Conservation (phyloP, 2,329 filamentous ascomycete species). For the Ophiostoma angusticollis region DNA sequence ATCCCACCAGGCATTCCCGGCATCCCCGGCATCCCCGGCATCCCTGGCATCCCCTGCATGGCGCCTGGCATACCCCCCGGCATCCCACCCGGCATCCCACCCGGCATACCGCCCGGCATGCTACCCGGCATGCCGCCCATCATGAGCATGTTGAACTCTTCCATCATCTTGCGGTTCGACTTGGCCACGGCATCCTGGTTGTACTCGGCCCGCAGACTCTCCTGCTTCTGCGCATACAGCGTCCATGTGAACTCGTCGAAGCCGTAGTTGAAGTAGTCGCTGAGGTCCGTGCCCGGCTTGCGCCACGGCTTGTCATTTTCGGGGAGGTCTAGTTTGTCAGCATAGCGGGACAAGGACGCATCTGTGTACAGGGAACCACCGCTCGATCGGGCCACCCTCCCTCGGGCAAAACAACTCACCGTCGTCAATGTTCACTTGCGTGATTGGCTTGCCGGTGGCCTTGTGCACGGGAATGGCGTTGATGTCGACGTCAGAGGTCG, state of each 20-base stretch:
- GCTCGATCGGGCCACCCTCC: too few species aligned
- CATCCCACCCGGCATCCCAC: too few species aligned
- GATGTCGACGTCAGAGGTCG: constrained; percentile 75
- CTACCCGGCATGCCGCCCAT: constrained; percentile 39
- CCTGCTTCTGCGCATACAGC: constrained; percentile 81
- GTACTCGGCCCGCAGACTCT: constrained; percentile 63
- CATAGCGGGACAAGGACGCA: too few species aligned
- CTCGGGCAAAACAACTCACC: too few species aligned
- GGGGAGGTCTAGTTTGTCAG: constrained; percentile 39
- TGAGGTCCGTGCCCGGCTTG: constrained; percentile 83
- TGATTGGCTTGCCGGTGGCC: constrained; percentile 67
- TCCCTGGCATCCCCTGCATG: constrained; percentile 26
- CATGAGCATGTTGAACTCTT: constrained; percentile 60
- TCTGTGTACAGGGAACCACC: too few species aligned
- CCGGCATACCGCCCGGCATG: constrained; percentile 21
- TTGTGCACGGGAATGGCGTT: constrained; percentile 71
- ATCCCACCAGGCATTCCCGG: constrained; percentile 16
- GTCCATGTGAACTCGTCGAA: constrained; percentile 99
- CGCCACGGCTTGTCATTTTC: constrained; percentile 92
- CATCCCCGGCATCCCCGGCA: constrained; percentile 22
- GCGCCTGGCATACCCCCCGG: constrained; percentile 18
- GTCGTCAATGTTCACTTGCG: constrained; percentile 58
- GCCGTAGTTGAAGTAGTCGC: constrained; percentile 97
- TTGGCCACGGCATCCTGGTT: constrained; percentile 49
- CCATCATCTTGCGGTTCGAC: constrained; percentile 67